Base-by-base conservation (phyloP, 2,329 filamentous ascomycete genomes). In the Cryoendolithus antarcticus region DNA sequence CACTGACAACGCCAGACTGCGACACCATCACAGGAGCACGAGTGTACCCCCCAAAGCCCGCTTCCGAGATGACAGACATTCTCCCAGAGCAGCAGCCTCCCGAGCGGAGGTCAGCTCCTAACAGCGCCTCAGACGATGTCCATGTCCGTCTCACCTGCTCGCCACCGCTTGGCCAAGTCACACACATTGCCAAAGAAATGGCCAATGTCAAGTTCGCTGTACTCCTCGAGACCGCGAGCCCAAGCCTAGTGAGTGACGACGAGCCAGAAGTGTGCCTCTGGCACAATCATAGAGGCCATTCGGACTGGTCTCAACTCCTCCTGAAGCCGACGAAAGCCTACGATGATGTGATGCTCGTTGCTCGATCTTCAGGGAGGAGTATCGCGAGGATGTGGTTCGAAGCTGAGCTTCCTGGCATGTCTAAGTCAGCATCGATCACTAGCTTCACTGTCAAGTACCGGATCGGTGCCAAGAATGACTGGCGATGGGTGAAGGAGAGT, bases 151-250 rank as follows among this genome's bases (percentile, higher is more conserved):
- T 81, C 9, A 71, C 68, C 4, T 75, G 69, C 43, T 79, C 77
- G 52, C 88, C 88, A 9, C 75, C 85, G 1, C 61, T 94, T 37
- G 84, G 80, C 2, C 82, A 88, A 55, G 71, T 82, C 15, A 86
- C 84, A 2, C 68, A 74, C 35, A 54, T 83, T 12, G 59, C 65
- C 19, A 54, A 61, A 30, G 50, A 58, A 11, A 56, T 60, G n/a
- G 51, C 45, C 2, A 48, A 70, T 52, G 64, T 81, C 30, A 56
- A 58, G 1, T 80, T 95, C 48, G 78, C 73, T 1, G 78, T 82
- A 5, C 60, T 88, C 9, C 39, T 58, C 13, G 54, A 56, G 39
- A 51, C 47, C 8, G 39, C 39, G 8, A 39, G 44, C n/a, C 38
- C 70, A 71, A 34, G 35, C 10, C 15, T 44, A 30, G 30, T 47